These are phyloP conservation scores for Diplogelasinospora grovesii DNA, from an alignment of 495 filamentous ascomycete species.

Conservation along the genomic window DNA sequence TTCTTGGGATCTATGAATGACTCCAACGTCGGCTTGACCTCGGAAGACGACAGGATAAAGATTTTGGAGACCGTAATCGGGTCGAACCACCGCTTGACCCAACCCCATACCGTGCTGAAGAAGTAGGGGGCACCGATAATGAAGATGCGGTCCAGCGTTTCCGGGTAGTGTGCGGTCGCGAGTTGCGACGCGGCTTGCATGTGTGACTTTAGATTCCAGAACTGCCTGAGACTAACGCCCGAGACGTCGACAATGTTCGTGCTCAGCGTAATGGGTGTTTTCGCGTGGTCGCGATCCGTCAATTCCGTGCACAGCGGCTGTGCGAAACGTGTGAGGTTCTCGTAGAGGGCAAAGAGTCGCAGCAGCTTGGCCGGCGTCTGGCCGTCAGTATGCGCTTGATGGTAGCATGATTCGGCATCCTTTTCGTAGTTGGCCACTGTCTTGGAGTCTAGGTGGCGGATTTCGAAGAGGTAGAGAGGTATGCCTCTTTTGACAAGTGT, in stretches of 20 bases:
- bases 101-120: constrained; percentile 91
- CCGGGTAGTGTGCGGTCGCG: constrained; percentile 88
- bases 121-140: constrained; percentile 85
- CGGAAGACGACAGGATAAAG: constrained; percentile 66
- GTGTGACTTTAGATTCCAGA: constrained; percentile 85
- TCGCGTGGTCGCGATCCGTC: constrained; percentile 56
- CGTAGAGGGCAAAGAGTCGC: constrained; percentile 80
- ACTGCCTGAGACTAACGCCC: constrained; percentile 77
- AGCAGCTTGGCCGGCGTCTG: constrained; percentile 63
- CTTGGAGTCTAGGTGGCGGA: constrained; percentile 73
- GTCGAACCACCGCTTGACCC: constrained; percentile 96
- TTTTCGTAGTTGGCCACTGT: constrained; percentile 71
- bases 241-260: constrained; percentile 89
- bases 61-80: constrained; percentile 90
- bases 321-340: constrained; percentile 80
- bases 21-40: constrained; percentile 66
- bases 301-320: constrained; percentile 74
- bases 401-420: constrained; percentile 46
- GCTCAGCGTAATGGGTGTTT: constrained; percentile 74
- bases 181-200: constrained; percentile 85
- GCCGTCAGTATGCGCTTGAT: constrained; percentile 48
- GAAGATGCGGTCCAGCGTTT: constrained; percentile 82
- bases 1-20: constrained; percentile 73
- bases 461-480: constrained; percentile 82
- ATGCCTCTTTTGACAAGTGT: constrained; percentile 54